Percentiles rank a stretch among this genome's conserved stretches.
Conservation (phyloP, 148 eudicot genomes). For the Vaccinium myrtillus region DNA sequence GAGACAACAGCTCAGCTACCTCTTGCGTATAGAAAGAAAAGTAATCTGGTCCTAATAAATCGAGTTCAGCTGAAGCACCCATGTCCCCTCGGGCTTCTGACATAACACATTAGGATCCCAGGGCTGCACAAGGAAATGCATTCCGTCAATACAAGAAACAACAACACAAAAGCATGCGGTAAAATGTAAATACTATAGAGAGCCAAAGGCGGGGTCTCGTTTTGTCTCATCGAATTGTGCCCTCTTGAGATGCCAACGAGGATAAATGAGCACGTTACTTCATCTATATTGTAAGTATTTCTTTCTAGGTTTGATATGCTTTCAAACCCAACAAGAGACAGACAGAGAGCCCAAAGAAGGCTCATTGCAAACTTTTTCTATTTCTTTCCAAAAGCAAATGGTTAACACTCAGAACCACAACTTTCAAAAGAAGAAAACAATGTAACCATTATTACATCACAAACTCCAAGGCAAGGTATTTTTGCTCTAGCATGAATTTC, state of each 20-base stretch:
- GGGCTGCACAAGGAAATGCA: slow-evolving; percentile 8
- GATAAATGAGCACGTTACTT: not conserved
- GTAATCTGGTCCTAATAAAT: slow-evolving; percentile 49
- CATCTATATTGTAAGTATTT: not conserved
- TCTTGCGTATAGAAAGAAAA: slow-evolving; percentile 55
- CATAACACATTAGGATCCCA: slow-evolving; percentile 32
- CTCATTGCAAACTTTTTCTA: not conserved
- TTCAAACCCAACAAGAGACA: not conserved
- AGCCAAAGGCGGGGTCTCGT: not conserved
- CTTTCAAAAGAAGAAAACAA: not conserved
- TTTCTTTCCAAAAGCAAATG: not conserved
- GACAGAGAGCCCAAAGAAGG: slow-evolving; percentile 5
- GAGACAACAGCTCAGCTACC: slow-evolving; percentile 41
- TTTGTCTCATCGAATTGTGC: not conserved
- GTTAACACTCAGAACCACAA: slow-evolving; percentile 1
- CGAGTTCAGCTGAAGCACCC: slow-evolving; percentile 27
- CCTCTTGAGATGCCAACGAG: not conserved
- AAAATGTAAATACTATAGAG: not conserved
- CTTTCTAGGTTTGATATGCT: not conserved
- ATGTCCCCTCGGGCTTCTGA: slow-evolving; percentile 30
- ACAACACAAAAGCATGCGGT: not conserved
- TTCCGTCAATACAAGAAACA: slow-evolving; percentile 11
- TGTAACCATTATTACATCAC: not conserved
- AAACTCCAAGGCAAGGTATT: not conserved
- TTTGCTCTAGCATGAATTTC: not conserved